Evolutionary conservation across 441 rosid genomes (phyloP), one percentile per base, ranked within the genome.

Genomic region (Erysimum cheiri): DNA sequence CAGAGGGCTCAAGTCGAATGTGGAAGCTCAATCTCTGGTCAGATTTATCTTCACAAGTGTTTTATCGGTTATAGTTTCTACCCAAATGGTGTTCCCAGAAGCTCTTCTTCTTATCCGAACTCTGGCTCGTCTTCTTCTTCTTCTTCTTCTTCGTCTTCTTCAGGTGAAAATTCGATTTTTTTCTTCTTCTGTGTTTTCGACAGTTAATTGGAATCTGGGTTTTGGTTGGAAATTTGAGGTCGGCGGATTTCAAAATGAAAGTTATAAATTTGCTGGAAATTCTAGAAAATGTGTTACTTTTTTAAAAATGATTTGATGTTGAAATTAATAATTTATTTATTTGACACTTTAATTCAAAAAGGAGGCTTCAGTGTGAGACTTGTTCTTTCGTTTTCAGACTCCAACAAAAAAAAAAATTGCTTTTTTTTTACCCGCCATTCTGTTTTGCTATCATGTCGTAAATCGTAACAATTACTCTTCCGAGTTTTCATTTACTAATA

Each of bases 1-100:
- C 95, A 95, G 71, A 81, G 77, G 73, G 98, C 97, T 69, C 98
- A 95, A 77, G 97, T 88, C 13, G 99, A 95, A 67, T 95, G 99
- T 80, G 99, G 99, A 22, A 83, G 79, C 65, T 72, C 99, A 46
- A 80, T 85, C 46, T 90, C 97, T 4, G 98, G 95, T 65, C 98
- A 95, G 82, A 76, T 95, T 35, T 95, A 92, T 73, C 83, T 95
- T 7, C 88, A 92, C 35, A 95, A 95, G 67, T 95, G 99, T 78
- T 95, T 92, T 19, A 77, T 92, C 4, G 91, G 91, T 74, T 95
- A 89, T 67, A 85, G 69, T 54, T 88, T 85, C 75, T 89, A 84
- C 65, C 95, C 99, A 8, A 91, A 90, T 82, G 99, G 99, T 55
- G 88, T 87, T 6, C 98, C 99, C 1, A 82, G 82, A 60, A 83